Base-by-base conservation (phyloP, 2,329 filamentous ascomycete genomes). In the Phyllosticta paracitricarpa region DNA sequence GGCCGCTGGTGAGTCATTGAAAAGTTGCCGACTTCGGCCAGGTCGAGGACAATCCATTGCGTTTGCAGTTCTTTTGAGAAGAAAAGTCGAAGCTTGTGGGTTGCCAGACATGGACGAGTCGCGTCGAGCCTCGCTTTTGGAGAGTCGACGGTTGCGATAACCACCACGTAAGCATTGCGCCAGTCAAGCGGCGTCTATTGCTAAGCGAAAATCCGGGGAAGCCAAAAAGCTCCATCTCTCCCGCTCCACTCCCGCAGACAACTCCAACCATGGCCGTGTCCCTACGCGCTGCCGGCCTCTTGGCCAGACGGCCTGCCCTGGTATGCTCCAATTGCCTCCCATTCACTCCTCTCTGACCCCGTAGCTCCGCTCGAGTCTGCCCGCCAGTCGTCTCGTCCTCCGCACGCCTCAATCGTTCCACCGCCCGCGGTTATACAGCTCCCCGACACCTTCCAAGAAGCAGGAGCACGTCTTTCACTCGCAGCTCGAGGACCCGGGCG, bases 401-500 rank as follows among this genome's bases (percentile, higher is more conserved):
- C 48, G 12, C 35, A 17, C 30, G 52, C 26, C 56, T 6, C 57
- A 51, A 28, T 58, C 58, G 5, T 60, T 56, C 54, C 62, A 56
- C 30, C 48, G 56, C 26, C 66, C 58, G 64, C 63, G 55, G 40
- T 66, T 58, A 62, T 64, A 51, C 69, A 66, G 30, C 70, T 56
- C 70, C 60, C 51, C 69, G 33, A 71, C 73, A 63, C 64, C 63
- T 54, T 68, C 69, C 6, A 66, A 67, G 3, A 33, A 62, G n/a
- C 54, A 61, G 30, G 68, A 67, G 40, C 61, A 62, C 56, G 72
- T 74, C 62, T 89, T 89, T 68, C 84, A 84, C 62, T 81, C 85
- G 2, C 83, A 88, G 70, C 78, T 84, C 61, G 81, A 87, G 63
- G 82, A 82, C 64, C 73, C 81, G 2, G 69, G 75, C 4, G 77